Conservation (phyloP, 768 basidiomycete species). For the Pisolithus microcarpus region DNA sequence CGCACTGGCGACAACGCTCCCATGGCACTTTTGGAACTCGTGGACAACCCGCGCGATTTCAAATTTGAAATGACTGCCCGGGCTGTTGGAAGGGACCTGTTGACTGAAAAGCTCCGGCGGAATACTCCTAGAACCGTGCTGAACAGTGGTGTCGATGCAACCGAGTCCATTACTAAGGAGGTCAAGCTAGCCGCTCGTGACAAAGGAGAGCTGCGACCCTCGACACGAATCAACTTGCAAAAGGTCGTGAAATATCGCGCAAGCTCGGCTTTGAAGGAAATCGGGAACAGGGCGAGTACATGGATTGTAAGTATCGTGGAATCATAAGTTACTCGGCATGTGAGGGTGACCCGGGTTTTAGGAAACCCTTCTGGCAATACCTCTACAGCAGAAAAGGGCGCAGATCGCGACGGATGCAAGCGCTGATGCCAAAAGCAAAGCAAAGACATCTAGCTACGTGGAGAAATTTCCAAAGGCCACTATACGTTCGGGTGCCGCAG, state of each 20-base stretch:
- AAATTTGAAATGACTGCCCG: constrained; percentile 85
- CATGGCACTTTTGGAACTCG: constrained; percentile 86
- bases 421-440: constrained; percentile 25
- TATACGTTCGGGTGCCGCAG: constrained; percentile 46
- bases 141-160: constrained; percentile 44
- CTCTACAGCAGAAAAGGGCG: constrained; percentile 42
- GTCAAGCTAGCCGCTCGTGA: constrained; percentile 31
- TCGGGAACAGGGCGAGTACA: constrained; percentile 51
- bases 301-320: constrained; percentile 51
- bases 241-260: constrained; percentile 62
- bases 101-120: constrained; percentile 46
- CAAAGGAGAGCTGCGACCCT: constrained; percentile 44
- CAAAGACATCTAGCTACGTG: constrained; percentile 15
- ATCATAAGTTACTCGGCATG: background rate
- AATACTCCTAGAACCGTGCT: constrained; percentile 41
- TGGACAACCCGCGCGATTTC: constrained; percentile 87
- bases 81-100: constrained; percentile 77
- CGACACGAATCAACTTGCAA: constrained; percentile 69
- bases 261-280: constrained; percentile 35
- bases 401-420: constrained; percentile 30
- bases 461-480: constrained; percentile 18
- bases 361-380: constrained; percentile 65
- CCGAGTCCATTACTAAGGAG: constrained; percentile 45
- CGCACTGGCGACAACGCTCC: constrained; percentile 91
- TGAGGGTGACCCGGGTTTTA: constrained; percentile 22